phyloP scores from a whole-genome alignment of 129 eudicot species.

The Ambrosia trifida region DNA sequence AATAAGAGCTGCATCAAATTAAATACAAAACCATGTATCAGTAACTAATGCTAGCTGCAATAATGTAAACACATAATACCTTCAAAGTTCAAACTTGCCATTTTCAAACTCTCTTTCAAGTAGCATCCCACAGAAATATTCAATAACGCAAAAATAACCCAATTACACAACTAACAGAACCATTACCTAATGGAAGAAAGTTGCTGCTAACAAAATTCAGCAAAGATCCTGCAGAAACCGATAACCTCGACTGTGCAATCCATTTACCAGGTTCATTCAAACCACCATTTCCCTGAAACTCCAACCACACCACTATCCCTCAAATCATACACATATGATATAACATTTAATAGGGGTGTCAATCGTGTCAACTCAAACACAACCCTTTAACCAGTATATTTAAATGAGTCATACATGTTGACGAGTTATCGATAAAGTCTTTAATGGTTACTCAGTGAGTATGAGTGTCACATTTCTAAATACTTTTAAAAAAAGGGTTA shows the following conservation, averaged over 20 bases:
- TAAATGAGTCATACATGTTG: no score
- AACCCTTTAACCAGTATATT: no score
- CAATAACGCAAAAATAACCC: conserved; percentile 1
- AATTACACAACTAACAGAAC: conserved; percentile 8
- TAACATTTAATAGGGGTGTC: no score
- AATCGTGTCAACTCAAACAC: no score
- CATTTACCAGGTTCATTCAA: conserved; percentile 19
- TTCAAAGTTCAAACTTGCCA: background rate
- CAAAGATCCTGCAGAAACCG: conserved; percentile 46
- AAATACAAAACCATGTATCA: conserved; percentile 22
- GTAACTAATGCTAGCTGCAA: conserved; percentile 13
- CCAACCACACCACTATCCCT: conserved; percentile 24
- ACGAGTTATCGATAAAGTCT: no score
- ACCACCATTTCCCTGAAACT: conserved; percentile 51
- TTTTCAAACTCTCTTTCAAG: background rate
- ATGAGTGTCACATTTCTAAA: no score
- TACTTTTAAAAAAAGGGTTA: no score
- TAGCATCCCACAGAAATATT: background rate
- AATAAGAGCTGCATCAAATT: conserved; percentile 71
- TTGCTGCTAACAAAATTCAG: conserved; percentile 51
- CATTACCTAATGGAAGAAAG: conserved; percentile 80
- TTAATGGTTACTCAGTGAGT: no score
- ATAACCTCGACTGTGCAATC: background rate
- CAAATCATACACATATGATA: conserved; percentile 6
- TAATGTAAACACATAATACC: background rate